A percentile compares a stretch with the other conserved stretches of the same genome.
phyloP scores from a whole-genome alignment of 2,329 filamentous ascomycete species.

The Taxawa tesnikishii region DNA sequence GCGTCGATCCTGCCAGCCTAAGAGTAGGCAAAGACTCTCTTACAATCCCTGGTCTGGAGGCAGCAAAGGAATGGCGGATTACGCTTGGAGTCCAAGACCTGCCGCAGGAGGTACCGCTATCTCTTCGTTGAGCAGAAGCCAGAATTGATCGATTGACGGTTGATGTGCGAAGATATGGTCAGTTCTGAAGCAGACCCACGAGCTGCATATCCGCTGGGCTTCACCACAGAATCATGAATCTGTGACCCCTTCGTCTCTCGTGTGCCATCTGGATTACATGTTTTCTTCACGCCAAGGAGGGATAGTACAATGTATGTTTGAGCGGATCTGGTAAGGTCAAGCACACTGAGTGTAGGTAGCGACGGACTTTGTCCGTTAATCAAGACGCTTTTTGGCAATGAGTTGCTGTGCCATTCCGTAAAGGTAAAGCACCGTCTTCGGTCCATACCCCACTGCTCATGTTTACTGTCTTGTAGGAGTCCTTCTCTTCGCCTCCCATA shows the following conservation, averaged over 20 bases:
- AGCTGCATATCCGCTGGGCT: constrained; percentile 73
- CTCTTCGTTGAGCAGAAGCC: not conserved
- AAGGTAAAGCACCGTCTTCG: constrained; percentile 23
- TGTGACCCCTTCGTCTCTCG: constrained; percentile 58
- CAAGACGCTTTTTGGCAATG: constrained; percentile 42
- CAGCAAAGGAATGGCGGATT: constrained; percentile 66
- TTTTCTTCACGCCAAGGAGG: constrained; percentile 56
- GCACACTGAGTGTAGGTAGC: constrained; percentile 18
- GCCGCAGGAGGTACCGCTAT: constrained; percentile 43
- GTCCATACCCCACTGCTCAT: not conserved
- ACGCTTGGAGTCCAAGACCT: constrained; percentile 65
- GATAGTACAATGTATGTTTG: constrained; percentile 22
- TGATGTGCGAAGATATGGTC: constrained; percentile 38
- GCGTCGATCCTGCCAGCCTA: constrained; percentile 53
- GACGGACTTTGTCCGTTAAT: constrained; percentile 45
- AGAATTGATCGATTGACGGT: constrained; percentile 4
- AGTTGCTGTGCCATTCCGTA: constrained; percentile 42
- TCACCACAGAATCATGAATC: constrained; percentile 44
- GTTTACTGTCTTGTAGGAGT: constrained; percentile 8
- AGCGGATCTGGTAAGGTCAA: not conserved
- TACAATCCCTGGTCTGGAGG: constrained; percentile 47
- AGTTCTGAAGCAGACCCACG: constrained; percentile 51
- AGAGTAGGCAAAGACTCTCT: constrained; percentile 42
- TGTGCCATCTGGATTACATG: constrained; percentile 68
- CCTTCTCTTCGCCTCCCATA: constrained; percentile 30